phyloP scores from a whole-genome alignment of 306 rosid species.

The Prunus salicina region DNA sequence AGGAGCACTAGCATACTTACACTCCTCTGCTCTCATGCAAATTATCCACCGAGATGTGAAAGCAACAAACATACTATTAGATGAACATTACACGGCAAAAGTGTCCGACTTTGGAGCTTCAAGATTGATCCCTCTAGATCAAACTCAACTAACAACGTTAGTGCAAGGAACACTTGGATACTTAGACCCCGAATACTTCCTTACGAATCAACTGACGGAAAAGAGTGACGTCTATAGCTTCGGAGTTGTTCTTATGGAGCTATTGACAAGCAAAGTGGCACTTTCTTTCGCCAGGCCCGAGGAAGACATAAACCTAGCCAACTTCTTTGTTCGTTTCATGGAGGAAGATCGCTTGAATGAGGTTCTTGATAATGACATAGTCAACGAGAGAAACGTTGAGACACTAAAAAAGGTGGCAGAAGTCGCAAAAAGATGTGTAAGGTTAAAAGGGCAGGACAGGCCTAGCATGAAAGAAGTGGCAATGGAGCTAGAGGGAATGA shows the following conservation, averaged over 20 bases:
- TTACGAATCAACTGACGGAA: not conserved
- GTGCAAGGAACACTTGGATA: not conserved
- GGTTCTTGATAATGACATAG: not conserved
- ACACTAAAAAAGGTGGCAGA: not conserved
- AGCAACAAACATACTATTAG: not conserved
- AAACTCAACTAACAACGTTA: not conserved
- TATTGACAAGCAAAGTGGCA: not conserved
- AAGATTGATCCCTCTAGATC: not conserved
- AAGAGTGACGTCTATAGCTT: conserved; percentile 9
- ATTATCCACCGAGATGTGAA: conserved; percentile 15
- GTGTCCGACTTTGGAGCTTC: conserved; percentile 14
- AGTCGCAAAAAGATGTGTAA: conserved; percentile 5
- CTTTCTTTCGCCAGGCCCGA: not conserved
- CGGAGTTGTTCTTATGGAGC: conserved; percentile 5
- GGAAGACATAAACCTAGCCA: conserved; percentile 1
- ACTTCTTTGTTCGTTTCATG: not conserved
- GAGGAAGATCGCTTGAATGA: not conserved
- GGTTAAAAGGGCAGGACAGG: not conserved
- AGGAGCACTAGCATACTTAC: not conserved
- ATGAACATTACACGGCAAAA: not conserved
- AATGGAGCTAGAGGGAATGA: not conserved
- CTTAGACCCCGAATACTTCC: not conserved
- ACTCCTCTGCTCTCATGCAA: not conserved
- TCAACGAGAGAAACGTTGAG: not conserved
- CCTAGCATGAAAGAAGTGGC: conserved; percentile 14